Evolutionary conservation across 768 basidiomycete species (phyloP), one percentile per base, ranked within the genome.

Genomic region (Panaeolus papilionaceus): DNA sequence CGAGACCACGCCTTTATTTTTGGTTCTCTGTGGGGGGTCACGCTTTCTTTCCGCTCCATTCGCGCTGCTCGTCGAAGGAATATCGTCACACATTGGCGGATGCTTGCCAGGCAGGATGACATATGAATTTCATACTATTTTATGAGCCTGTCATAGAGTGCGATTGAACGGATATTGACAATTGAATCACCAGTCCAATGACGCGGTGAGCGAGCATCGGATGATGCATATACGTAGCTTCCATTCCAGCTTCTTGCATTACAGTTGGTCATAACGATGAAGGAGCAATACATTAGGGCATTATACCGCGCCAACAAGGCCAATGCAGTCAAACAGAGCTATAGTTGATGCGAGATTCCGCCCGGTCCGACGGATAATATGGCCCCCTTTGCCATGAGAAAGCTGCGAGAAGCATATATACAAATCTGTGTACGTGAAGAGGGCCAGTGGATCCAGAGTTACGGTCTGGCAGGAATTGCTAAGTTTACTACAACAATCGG

Each of bases 321-420:
- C 33, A 2, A 40, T 40, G 9, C 39, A 44, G 33, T 33, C 54
- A 58, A 26, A 1, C 7, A 51, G 47, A 58, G 26, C 28, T 28
- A 58, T 49, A 20, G 20, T 58, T 58, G 54, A 58, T 58, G 54
- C 54, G 54, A 58, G 54, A 33, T 33, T 58, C 54, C 33, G 14
- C 11, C 54, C 54, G 54, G 54, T 11, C 54, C 28, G 26, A 58
- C 28, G 26, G 26, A 33, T 33, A 58, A 28, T 14, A 33, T 51
- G 47, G 26, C 47, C 20, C 33, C 3, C 47, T 23, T 51, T 51
- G 26, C 20, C 47, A 58, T 58, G 54, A 58, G 54, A 58, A 58
- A 58, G 26, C 26, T 8, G 33, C 33, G 28, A 58, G 54, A 58
- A 58, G 54, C 54, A 37, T 33, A 33, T 28, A 28, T 28, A 28